Percentiles rank a stretch among this genome's conserved stretches.
phyloP scores from a whole-genome alignment of 1,284 basidiomycete species.

The Irpex sp. region DNA sequence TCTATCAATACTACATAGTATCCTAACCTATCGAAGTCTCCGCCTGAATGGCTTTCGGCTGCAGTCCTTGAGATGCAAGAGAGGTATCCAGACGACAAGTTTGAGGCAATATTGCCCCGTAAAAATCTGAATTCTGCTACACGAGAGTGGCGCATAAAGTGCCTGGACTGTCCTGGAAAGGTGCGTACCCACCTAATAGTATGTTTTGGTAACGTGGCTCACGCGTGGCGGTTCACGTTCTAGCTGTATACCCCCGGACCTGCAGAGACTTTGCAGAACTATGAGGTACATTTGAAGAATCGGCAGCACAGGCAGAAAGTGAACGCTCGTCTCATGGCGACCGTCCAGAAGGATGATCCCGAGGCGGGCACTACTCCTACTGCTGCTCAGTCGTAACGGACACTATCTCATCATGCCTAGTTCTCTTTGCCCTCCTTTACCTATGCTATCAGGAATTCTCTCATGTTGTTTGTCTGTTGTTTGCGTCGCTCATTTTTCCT shows the following conservation, averaged over 20 bases:
- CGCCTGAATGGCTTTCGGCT: constrained; percentile 68
- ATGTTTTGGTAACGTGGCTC: not conserved
- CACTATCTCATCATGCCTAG: not conserved
- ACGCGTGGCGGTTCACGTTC: not conserved
- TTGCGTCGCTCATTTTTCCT: constrained; percentile 6
- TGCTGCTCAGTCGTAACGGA: constrained; percentile 9
- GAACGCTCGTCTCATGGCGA: constrained; percentile 30
- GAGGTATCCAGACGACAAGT: constrained; percentile 80
- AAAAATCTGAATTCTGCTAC: constrained; percentile 47
- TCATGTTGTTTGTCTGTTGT: constrained; percentile 12
- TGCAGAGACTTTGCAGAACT: constrained; percentile 86
- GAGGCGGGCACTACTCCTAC: not conserved
- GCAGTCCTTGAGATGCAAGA: constrained; percentile 65
- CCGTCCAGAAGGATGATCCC: not conserved
- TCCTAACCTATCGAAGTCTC: constrained; percentile 8
- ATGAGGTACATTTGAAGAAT: constrained; percentile 89
- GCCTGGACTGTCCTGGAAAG: constrained; percentile 93
- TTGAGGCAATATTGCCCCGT: constrained; percentile 66
- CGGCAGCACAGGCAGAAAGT: constrained; percentile 65
- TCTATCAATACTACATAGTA: not conserved
- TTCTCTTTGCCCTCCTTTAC: not conserved
- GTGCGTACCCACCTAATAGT: constrained; percentile 38
- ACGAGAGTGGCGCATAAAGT: constrained; percentile 90
- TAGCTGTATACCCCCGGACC: constrained; percentile 93
- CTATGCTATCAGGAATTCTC: constrained; percentile 13